A percentile compares a stretch with the other conserved stretches of the same genome.
Evolutionary conservation across 441 rosid species (phyloP).

Genomic region (Erysimum pusillum): DNA sequence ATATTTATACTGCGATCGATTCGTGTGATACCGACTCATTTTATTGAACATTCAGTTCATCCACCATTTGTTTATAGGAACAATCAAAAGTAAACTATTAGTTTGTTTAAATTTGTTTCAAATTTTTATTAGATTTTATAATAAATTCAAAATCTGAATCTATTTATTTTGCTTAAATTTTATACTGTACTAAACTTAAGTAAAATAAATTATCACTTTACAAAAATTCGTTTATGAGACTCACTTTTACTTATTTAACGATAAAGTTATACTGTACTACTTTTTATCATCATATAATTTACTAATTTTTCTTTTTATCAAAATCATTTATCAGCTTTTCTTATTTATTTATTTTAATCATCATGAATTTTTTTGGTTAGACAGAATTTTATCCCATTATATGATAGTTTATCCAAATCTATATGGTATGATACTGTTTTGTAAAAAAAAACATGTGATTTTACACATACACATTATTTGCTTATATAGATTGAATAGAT

Average conservation of each 20-base stretch:
- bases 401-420: not conserved
- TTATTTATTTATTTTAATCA: not conserved
- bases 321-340: not conserved
- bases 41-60: too few species aligned
- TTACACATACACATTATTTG: too few species aligned
- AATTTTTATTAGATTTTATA: not conserved
- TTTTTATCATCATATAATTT: too few species aligned
- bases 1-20: slow-evolving; percentile 11
- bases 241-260: not conserved
- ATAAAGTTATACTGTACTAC: too few species aligned
- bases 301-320: not conserved
- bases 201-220: not conserved
- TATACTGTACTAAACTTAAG: not conserved
- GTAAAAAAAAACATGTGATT: too few species aligned
- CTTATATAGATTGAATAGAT: too few species aligned
- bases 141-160: not conserved
- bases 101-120: not conserved
- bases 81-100: not conserved
- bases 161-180: not conserved
- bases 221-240: too few species aligned
- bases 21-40: slow-evolving; percentile 15
- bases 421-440: not conserved
- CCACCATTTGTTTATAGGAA: not conserved
- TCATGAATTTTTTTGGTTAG: not conserved
- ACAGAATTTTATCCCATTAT: not conserved